Evolutionary conservation across 176 grass and related monocot genomes (phyloP).

Genomic region (Aegilops speltoides): DNA sequence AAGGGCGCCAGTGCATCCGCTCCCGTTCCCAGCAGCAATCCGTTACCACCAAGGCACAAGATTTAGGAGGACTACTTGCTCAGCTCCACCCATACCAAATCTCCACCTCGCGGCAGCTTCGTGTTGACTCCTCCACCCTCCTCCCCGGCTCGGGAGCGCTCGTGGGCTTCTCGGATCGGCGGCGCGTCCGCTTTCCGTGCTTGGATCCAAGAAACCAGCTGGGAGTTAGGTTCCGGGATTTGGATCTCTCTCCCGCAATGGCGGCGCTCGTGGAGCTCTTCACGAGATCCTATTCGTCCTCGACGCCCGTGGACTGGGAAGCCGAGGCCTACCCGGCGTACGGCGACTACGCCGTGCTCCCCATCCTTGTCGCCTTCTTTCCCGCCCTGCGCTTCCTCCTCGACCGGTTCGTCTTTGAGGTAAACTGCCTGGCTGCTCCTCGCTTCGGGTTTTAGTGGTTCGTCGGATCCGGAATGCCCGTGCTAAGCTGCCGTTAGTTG

Average conservation of each 20-base stretch:
- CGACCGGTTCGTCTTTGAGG: slow-evolving; percentile 85
- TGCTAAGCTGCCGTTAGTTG: background rate
- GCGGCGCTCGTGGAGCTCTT: slow-evolving; percentile 52
- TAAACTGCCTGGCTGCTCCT: slow-evolving; percentile 30
- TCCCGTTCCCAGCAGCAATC: background rate
- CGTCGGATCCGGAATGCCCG: slow-evolving; percentile 6
- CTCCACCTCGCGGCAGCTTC: background rate
- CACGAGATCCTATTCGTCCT: slow-evolving; percentile 15
- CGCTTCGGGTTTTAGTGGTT: background rate
- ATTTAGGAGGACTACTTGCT: background rate
- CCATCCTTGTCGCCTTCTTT: slow-evolving; percentile 85
- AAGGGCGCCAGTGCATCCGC: slow-evolving; percentile 40
- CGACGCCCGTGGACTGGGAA: slow-evolving; percentile 65
- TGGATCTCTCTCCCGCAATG: slow-evolving; percentile 48
- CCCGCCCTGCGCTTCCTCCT: slow-evolving; percentile 79
- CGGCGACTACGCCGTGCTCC: slow-evolving; percentile 70
- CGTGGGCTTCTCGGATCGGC: slow-evolving; percentile 12
- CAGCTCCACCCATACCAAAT: slow-evolving; percentile 8
- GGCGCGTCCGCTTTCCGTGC: background rate
- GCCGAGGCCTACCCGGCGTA: slow-evolving; percentile 65
- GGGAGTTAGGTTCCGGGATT: slow-evolving; percentile 17
- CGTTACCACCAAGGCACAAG: background rate
- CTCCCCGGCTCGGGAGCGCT: background rate
- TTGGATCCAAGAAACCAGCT: slow-evolving; percentile 13
- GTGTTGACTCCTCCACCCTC: slow-evolving; percentile 21